Percentiles rank a stretch among this genome's conserved stretches.
Conservation (phyloP, 208 protist genomes). For the Trypanosoma cruzi region DNA sequence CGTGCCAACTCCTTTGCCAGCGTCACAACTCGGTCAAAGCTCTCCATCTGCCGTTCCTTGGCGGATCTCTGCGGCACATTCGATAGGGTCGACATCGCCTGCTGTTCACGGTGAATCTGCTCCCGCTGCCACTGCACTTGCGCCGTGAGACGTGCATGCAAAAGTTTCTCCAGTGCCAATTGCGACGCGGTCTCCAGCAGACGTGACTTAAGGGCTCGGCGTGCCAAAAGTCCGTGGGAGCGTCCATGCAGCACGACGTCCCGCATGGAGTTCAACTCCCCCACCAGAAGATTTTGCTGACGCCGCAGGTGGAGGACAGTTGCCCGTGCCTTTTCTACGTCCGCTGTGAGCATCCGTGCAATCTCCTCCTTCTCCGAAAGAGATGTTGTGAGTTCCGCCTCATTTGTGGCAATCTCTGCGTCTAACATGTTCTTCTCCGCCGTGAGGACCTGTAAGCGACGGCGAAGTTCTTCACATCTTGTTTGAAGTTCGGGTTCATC, state of each 20-base stretch:
- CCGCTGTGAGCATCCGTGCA: not conserved
- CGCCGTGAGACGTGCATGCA: slow-evolving; percentile 10
- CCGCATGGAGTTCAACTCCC: slow-evolving; percentile 22
- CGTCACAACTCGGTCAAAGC: slow-evolving; percentile 12
- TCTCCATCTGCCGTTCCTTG: not conserved
- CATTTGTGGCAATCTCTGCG: slow-evolving; percentile 6
- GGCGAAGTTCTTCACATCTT: not conserved
- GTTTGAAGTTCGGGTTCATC: slow-evolving; percentile 1
- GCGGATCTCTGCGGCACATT: not conserved
- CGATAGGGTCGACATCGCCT: not conserved
- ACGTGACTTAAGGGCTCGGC: not conserved
- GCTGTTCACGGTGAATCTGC: not conserved
- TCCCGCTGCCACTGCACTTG: slow-evolving; percentile 12
- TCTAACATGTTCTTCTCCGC: slow-evolving; percentile 18
- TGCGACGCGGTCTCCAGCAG: slow-evolving; percentile 4
- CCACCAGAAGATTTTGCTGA: slow-evolving; percentile 2
- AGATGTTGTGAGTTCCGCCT: not conserved
- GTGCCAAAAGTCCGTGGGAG: not conserved
- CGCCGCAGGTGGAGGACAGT: slow-evolving; percentile 14
- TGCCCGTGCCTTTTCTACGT: not conserved
- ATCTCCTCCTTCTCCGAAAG: slow-evolving; percentile 20
- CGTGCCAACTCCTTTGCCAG: slow-evolving; percentile 15
- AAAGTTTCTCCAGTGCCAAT: slow-evolving; percentile 3
- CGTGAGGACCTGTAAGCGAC: not conserved
- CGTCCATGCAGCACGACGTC: not conserved